Percentiles rank a stretch among this genome's conserved stretches.
phyloP scores from a whole-genome alignment of 2,329 filamentous ascomycete species.

The Aureobasidium sp. region DNA sequence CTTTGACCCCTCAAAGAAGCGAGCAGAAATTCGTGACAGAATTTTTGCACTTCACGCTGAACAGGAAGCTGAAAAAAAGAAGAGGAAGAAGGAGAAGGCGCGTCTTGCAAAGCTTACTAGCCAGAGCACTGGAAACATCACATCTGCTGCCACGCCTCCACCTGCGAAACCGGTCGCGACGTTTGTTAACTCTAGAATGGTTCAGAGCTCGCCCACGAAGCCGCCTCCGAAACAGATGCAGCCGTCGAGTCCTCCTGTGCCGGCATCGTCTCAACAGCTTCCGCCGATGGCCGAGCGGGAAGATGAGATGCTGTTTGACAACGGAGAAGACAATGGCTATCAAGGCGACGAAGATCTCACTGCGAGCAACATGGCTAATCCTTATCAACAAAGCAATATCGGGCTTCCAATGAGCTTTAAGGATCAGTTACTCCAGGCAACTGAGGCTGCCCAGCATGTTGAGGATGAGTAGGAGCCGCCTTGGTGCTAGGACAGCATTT shows the following conservation, averaged over 20 bases:
- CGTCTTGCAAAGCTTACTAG: neutral
- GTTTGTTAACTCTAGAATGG: slow-evolving; percentile 1
- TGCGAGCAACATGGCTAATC: too few species aligned
- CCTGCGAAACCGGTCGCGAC: neutral
- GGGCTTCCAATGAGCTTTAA: too few species aligned
- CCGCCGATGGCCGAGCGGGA: neutral
- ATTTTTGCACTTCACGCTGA: slow-evolving; percentile 57
- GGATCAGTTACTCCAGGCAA: too few species aligned
- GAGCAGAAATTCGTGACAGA: slow-evolving; percentile 57
- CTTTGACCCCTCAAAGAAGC: slow-evolving; percentile 51
- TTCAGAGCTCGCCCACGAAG: slow-evolving; percentile 11
- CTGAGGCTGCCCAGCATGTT: too few species aligned
- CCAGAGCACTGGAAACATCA: neutral
- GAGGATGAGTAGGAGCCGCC: too few species aligned
- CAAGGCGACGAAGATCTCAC: too few species aligned
- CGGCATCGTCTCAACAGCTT: neutral
- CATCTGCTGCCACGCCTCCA: neutral
- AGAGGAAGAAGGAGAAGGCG: slow-evolving; percentile 28
- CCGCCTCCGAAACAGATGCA: neutral
- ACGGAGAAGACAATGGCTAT: too few species aligned
- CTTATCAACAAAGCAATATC: too few species aligned
- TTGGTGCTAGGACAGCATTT: too few species aligned
- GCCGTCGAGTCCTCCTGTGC: neutral
- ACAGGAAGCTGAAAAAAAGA: slow-evolving; percentile 43
- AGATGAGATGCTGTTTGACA: slow-evolving; percentile 19